Evolutionary conservation across 306 rosid genomes (phyloP).

Genomic region (Nissolia schottii): DNA sequence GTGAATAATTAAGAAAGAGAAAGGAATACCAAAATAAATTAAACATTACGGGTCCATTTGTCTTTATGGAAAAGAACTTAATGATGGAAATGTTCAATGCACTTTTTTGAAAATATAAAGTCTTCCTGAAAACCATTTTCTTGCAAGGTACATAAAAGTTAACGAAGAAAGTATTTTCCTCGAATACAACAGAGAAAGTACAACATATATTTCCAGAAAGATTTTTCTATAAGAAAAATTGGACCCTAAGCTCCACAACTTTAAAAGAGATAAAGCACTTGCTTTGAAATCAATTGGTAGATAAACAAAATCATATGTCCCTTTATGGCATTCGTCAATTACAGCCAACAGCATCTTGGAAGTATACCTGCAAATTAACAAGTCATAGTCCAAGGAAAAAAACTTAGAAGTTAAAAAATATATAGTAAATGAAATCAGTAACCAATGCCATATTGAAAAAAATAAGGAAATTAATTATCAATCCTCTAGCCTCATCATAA

Average conservation of each 20-base stretch:
- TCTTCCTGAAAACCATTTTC: background rate
- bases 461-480: too few species aligned
- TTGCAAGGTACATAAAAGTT: background rate
- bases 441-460: background rate
- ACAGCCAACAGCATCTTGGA: conserved; percentile 71
- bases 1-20: background rate
- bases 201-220: background rate
- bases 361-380: conserved; percentile 48
- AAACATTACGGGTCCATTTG: background rate
- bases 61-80: background rate
- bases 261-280: conserved; percentile 23
- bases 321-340: conserved; percentile 53
- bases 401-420: background rate
- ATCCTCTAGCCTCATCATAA: too few species aligned
- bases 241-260: background rate
- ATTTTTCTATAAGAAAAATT: background rate
- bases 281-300: conserved; percentile 72
- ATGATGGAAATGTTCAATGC: background rate
- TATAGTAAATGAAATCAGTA: background rate
- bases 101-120: too few species aligned
- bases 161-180: background rate
- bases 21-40: background rate
- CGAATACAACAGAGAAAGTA: background rate
- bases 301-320: conserved; percentile 73
- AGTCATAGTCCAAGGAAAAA: background rate